Base-by-base conservation (phyloP, 2,329 filamentous ascomycete species). In the Thyridium curvatum region DNA sequence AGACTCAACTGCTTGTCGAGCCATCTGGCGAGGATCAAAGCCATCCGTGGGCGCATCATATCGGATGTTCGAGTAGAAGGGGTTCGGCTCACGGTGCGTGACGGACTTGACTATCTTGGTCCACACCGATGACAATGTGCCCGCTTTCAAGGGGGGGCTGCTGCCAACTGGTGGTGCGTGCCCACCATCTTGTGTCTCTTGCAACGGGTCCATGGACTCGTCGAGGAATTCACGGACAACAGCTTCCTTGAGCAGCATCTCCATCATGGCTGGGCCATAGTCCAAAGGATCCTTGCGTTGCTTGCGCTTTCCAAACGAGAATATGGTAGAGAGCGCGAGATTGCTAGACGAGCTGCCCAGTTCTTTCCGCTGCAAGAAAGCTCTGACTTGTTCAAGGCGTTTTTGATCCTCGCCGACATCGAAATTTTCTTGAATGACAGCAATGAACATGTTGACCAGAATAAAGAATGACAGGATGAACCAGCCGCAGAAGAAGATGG, bases 361-460 rank as follows among this genome's bases (percentile, higher is more conserved):
- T 52, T 97, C 90, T 57, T 91, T 94, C 50, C 90, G 82, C 55
- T 94, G 87, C 33, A 98, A 68, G 52, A 97, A 98, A 2, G 91
- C 87, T 54, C 90, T 91, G 44, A 98, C 90, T 63, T 98, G 94
- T 58, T 97, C 88, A 45, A 97, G 66, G 15, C 94, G 88, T 64
- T 98, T 98, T 60, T 97, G 90, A 56, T 98, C 94, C 59, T 98
- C 93, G 4, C 90, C 94, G 18, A 98, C 89, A 63, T 98, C 93
- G 58, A 98, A 98, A 55, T 95, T 98, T 58, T 98, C 93, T 61
- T 98, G 93, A 48, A 98, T 98, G 65, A 98, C 93, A 71, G 93
- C 93, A 86, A 98, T 97, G 71, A 98, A 98, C 93, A 98, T 98
- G 57, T 97, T 98, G 67, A 98, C 68, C 45, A 97, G 77, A 64